Conservation (phyloP, 2,329 filamentous ascomycete genomes). For the Emergomyces pasteurianus region DNA sequence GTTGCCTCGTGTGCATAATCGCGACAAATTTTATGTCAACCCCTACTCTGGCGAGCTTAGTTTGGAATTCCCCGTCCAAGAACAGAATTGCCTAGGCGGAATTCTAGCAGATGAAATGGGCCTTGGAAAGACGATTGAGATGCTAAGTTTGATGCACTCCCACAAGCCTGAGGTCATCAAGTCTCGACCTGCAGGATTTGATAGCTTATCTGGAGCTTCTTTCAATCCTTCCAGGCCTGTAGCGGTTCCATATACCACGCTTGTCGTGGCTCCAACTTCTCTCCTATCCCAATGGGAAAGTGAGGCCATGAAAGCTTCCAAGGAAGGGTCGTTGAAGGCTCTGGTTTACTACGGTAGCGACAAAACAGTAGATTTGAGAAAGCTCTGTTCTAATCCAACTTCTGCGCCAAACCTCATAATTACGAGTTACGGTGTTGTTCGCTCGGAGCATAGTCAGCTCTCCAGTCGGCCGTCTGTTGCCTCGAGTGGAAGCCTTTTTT, state of each 20-base stretch:
- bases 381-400: conserved; percentile 62
- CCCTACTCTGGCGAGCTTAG: conserved; percentile 93
- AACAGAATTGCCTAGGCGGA: conserved; percentile 87
- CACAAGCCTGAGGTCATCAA: conserved; percentile 49
- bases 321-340: conserved; percentile 66
- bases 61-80: conserved; percentile 80
- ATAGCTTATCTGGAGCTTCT: neutral
- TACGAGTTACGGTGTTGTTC: conserved; percentile 82
- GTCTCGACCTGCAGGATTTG: neutral
- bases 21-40: conserved; percentile 81
- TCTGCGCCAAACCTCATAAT: conserved; percentile 83
- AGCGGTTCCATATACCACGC: conserved; percentile 71
- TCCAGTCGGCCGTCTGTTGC: conserved; percentile 44
- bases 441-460: conserved; percentile 79
- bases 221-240: conserved; percentile 47
- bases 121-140: conserved; percentile 94
- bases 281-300: conserved; percentile 94
- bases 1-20: conserved; percentile 51
- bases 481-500: conserved; percentile 66
- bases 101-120: conserved; percentile 96
- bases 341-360: conserved; percentile 89
- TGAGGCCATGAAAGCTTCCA: conserved; percentile 83
- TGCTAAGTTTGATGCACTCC: conserved; percentile 85
- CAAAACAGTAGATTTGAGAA: conserved; percentile 65
- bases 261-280: conserved; percentile 96